Conservation (phyloP, 371 early-diverging fungal species). For the Apophysomyces sp. region DNA sequence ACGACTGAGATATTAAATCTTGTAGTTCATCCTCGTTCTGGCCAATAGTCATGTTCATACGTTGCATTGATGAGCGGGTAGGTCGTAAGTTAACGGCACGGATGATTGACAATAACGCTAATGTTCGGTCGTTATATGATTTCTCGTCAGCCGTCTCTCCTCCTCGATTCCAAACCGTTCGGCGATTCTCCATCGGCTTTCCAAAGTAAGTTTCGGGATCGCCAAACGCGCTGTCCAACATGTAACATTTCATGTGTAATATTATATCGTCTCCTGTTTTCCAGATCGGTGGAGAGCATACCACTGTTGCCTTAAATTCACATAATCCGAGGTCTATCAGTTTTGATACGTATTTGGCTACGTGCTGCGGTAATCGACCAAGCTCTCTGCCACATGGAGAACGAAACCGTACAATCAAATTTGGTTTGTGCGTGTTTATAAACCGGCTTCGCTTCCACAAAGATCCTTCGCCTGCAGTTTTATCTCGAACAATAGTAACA, state of each 20-base stretch:
- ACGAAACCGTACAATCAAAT: slow-evolving; percentile 56
- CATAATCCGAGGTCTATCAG: slow-evolving; percentile 50
- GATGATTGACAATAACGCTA: slow-evolving; percentile 48
- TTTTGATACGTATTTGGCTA: slow-evolving; percentile 44
- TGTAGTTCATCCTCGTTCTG: slow-evolving; percentile 18
- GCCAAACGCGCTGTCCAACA: slow-evolving; percentile 33
- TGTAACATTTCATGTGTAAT: slow-evolving; percentile 41
- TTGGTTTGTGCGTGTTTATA: slow-evolving; percentile 19
- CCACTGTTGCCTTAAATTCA: slow-evolving; percentile 45
- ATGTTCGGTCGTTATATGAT: slow-evolving; percentile 29
- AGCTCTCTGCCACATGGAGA: slow-evolving; percentile 34
- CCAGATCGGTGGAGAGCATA: slow-evolving; percentile 31
- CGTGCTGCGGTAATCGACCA: slow-evolving; percentile 48
- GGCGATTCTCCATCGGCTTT: neutral
- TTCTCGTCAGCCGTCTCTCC: slow-evolving; percentile 28
- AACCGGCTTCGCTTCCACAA: slow-evolving; percentile 3
- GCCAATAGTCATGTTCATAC: slow-evolving; percentile 14
- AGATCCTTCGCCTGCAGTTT: neutral
- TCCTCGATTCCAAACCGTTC: slow-evolving; percentile 20
- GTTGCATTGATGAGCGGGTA: slow-evolving; percentile 31
- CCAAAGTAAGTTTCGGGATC: neutral
- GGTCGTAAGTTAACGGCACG: slow-evolving; percentile 39
- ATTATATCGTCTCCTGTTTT: slow-evolving; percentile 56
- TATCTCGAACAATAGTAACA: slow-evolving; percentile 20
- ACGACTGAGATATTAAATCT: slow-evolving; percentile 28